A percentile compares a stretch with the other conserved stretches of the same genome.
These are phyloP conservation scores for Lentinula novae-zelandiae DNA, from an alignment of 1,284 basidiomycete species.

Conservation along the genomic window DNA sequence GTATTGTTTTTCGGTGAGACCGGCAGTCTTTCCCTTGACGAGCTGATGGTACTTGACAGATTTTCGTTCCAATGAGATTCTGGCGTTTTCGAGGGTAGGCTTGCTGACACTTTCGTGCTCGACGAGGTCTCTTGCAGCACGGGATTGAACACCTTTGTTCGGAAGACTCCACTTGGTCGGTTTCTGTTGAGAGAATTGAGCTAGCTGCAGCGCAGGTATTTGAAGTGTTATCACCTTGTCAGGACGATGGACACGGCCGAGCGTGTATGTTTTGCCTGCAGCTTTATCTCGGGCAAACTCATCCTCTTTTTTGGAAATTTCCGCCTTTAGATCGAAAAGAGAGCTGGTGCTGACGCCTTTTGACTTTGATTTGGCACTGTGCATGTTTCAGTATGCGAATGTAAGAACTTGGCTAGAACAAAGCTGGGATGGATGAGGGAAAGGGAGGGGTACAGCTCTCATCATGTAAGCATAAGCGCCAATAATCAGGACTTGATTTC, in stretches of 20 bases:
- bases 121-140: conserved; percentile 55
- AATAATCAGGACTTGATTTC: too few relatives aligned
- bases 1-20: conserved; percentile 74
- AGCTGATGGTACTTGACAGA: conserved; percentile 82
- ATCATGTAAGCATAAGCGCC: not conserved
- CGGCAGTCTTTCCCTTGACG: conserved; percentile 75
- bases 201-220: not conserved
- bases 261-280: conserved; percentile 45
- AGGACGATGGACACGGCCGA: conserved; percentile 55
- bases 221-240: conserved; percentile 51
- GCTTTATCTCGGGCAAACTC: conserved; percentile 59
- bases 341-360: conserved; percentile 67
- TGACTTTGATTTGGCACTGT: conserved; percentile 34
- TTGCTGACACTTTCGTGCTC: conserved; percentile 63
- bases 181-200: conserved; percentile 44
- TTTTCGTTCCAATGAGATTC: conserved; percentile 72
- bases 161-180: conserved; percentile 65
- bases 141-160: conserved; percentile 65
- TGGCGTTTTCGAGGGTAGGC: conserved; percentile 67
- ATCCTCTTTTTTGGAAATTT: conserved; percentile 64
- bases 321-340: conserved; percentile 74
- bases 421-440: not conserved
- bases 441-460: not conserved
- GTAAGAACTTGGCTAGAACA: not conserved
- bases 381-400: not conserved